Base-by-base conservation (phyloP, 2,329 filamentous ascomycete species). In the Colletotrichum sp. region DNA sequence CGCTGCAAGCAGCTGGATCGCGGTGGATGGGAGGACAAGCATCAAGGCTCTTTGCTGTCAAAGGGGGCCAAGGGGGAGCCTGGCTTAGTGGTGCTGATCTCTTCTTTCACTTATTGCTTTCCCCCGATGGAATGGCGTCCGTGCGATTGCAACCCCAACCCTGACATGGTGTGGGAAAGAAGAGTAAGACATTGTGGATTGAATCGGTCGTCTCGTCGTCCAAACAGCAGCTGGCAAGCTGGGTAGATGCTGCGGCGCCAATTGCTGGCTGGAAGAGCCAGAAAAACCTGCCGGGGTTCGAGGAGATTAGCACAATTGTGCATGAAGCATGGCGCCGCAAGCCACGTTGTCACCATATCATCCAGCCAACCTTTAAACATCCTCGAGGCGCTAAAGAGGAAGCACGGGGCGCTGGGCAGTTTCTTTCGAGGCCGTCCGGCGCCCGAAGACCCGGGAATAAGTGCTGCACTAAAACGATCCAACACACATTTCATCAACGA, bases 121-220 rank as follows among this genome's bases (percentile, higher is more conserved):
- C 48, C 66, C 66, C 66, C 66, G n/a, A 38, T 60, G 32, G n/a
- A 13, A 30, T 48, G 26, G n/a, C 21, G 73, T 64, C 73, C 70
- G 73, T 75, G 73, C 73, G 73, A 73, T 36, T 75, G 36, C 69
- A 68, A 75, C 73, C 26, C 43, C 32, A 60, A 65, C 64, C 58
- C 38, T 36, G 43, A 26, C 56, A 43, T 24, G 61, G 32, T 8
- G n/a, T 64, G 32, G 30, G 32, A 16, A 64, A 15, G 61, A 64
- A 28, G 30, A 15, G 58, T 61, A 32, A 32, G 58, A 34, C 30
- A 28, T n/a, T 32, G 58, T 61, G 28, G 26, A 21, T 58, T 24
- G 21, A 24, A 32, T 30, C n/a, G 12, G n/a, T 34, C 28, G 58
- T 61, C 58, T 34, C 28, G 58, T 61, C 58, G 12, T 61, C 58